phyloP scores from a whole-genome alignment of 805 yeast genomes.

The Yarrowia hollandica region DNA sequence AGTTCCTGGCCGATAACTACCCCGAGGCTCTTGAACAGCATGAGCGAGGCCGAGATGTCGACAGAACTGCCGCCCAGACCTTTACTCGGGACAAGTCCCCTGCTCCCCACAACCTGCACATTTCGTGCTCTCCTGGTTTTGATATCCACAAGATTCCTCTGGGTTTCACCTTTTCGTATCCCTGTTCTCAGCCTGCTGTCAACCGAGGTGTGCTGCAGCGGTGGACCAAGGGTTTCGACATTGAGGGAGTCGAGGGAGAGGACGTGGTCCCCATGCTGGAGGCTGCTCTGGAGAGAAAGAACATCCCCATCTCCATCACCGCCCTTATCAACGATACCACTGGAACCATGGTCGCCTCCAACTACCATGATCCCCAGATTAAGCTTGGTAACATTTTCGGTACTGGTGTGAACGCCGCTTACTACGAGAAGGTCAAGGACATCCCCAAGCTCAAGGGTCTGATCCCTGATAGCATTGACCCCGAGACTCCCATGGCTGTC shows the following conservation, averaged over 20 bases:
- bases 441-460: constrained; percentile 81
- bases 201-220: constrained; percentile 85
- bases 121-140: constrained; percentile 36
- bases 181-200: constrained; percentile 70
- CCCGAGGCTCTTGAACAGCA: constrained; percentile 46
- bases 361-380: constrained; percentile 84
- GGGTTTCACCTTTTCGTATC: constrained; percentile 95
- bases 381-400: constrained; percentile 96
- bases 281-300: constrained; percentile 59
- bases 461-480: constrained; percentile 61
- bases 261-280: constrained; percentile 93
- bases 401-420: constrained; percentile 97
- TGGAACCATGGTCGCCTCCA: constrained; percentile 94
- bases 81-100: constrained; percentile 25
- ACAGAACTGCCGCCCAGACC: neutral
- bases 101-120: constrained; percentile 25
- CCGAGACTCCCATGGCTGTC: constrained; percentile 81
- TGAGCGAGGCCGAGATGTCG: constrained; percentile 23
- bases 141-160: constrained; percentile 60
- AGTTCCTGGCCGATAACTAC: constrained; percentile 69
- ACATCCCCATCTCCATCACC: constrained; percentile 79
- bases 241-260: constrained; percentile 87
- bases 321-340: constrained; percentile 96
- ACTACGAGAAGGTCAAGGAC: constrained; percentile 70
- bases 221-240: constrained; percentile 98